A percentile compares a stretch with the other conserved stretches of the same genome.
Conservation (phyloP, 129 eudicot genomes). For the Lactuca saligna region DNA sequence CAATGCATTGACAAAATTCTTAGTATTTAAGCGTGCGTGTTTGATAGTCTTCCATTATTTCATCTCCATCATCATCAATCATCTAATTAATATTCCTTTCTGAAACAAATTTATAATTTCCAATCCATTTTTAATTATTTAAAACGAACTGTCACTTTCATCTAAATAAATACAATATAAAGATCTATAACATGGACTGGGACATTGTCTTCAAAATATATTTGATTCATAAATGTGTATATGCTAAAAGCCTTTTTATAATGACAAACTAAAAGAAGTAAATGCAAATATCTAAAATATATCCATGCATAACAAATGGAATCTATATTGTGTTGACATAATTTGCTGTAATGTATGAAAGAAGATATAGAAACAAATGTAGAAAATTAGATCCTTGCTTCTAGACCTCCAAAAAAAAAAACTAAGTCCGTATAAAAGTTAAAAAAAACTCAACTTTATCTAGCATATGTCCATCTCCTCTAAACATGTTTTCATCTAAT, state of each 20-base stretch:
- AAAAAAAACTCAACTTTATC: too few species aligned
- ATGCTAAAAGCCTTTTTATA: not conserved
- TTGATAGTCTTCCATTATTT: slow-evolving; percentile 44
- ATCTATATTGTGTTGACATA: too few species aligned
- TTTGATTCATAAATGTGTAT: not conserved
- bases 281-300: not conserved
- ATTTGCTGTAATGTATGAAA: too few species aligned
- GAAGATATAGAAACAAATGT: too few species aligned
- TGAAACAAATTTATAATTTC: slow-evolving; percentile 12
- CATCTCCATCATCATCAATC: slow-evolving; percentile 30
- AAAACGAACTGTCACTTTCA: slow-evolving; percentile 1
- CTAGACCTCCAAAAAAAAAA: too few species aligned
- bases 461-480: too few species aligned
- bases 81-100: slow-evolving; percentile 4
- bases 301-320: too few species aligned
- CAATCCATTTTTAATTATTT: not conserved
- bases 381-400: too few species aligned
- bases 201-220: too few species aligned
- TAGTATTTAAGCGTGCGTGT: slow-evolving; percentile 55
- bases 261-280: not conserved
- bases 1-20: slow-evolving; percentile 29
- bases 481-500: too few species aligned
- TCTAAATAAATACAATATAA: not conserved
- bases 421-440: too few species aligned
- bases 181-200: too few species aligned